A percentile compares a stretch with the other conserved stretches of the same genome.
Conservation (phyloP, 176 grass and related monocot genomes). For the Bolboschoenus planiculmis region DNA sequence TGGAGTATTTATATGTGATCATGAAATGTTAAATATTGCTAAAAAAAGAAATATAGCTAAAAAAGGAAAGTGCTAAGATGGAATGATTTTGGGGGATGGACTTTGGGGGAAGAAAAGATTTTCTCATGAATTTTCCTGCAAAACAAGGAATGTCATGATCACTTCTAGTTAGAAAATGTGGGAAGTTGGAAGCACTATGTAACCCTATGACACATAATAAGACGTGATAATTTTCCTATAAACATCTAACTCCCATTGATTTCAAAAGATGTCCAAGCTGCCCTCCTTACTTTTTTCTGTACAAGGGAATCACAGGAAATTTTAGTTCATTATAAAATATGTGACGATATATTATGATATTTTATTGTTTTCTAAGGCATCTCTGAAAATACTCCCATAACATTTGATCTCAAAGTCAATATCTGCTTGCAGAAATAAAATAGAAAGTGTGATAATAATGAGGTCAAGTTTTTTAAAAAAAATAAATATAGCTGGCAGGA, state of each 20-base stretch:
- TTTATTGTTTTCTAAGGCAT: neutral
- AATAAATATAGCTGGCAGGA: neutral
- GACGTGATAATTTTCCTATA: too few species aligned
- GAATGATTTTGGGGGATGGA: too few species aligned
- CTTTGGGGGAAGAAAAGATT: too few species aligned
- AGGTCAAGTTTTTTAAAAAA: neutral
- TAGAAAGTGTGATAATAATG: neutral
- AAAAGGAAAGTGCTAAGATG: too few species aligned
- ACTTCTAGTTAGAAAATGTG: neutral
- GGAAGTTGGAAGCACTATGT: neutral
- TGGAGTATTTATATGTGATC: too few species aligned
- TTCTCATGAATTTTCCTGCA: neutral
- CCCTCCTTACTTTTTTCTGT: neutral
- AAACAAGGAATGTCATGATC: neutral
- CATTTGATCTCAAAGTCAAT: neutral
- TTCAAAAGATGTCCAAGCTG: neutral
- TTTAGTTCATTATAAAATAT: neutral
- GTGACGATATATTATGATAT: neutral
- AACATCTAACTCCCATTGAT: neutral
- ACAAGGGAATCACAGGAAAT: neutral
- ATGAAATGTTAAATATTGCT: too few species aligned
- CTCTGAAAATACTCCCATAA: neutral
- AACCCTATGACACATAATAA: neutral
- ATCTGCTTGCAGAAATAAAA: conserved; percentile 4
- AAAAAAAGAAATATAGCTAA: too few species aligned